phyloP scores from a whole-genome alignment of 2,329 filamentous ascomycete genomes.

The Aspergillus sp. region DNA sequence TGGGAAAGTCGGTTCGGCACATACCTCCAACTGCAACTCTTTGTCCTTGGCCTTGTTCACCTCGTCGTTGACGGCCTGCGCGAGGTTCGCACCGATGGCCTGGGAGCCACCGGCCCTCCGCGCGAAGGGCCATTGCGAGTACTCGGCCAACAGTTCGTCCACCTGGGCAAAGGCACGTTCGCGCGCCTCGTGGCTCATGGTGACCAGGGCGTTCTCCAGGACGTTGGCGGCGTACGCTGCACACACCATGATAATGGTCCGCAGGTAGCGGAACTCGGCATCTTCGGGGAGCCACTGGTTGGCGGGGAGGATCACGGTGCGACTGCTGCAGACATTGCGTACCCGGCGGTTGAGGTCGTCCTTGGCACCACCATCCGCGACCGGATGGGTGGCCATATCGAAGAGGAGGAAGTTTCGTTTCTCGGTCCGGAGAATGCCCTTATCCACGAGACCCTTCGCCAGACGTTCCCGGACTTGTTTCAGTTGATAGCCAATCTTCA shows the following conservation, averaged over 20 bases:
- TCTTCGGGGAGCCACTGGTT: conserved; percentile 91
- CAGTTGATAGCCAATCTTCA: conserved; percentile 99
- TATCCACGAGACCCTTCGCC: conserved; percentile 96
- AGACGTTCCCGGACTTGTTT: conserved; percentile 98
- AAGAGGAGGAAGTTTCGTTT: conserved; percentile 99
- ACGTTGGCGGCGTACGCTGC: conserved; percentile 98
- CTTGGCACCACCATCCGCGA: conserved; percentile 94
- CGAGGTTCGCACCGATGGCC: conserved; percentile 88
- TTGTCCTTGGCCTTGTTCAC: conserved; percentile 83
- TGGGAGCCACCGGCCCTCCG: conserved; percentile 72
- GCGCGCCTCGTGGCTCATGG: conserved; percentile 87
- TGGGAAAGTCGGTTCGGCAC: conserved; percentile 20
- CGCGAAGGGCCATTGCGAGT: conserved; percentile 96
- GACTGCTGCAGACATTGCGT: conserved; percentile 85
- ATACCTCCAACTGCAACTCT: conserved; percentile 92
- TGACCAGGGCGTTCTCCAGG: conserved; percentile 93
- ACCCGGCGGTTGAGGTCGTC: conserved; percentile 94
- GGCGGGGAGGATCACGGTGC: conserved; percentile 83
- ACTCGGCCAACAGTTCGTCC: conserved; percentile 91
- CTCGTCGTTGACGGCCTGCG: conserved; percentile 83
- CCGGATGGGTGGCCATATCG: conserved; percentile 98
- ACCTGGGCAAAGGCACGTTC: conserved; percentile 96
- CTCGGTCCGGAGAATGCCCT: conserved; percentile 96
- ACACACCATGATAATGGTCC: conserved; percentile 95
- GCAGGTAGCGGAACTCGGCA: conserved; percentile 87